Base-by-base conservation (phyloP, 495 filamentous ascomycete species). In the Paragyromitra xinjiangensis region DNA sequence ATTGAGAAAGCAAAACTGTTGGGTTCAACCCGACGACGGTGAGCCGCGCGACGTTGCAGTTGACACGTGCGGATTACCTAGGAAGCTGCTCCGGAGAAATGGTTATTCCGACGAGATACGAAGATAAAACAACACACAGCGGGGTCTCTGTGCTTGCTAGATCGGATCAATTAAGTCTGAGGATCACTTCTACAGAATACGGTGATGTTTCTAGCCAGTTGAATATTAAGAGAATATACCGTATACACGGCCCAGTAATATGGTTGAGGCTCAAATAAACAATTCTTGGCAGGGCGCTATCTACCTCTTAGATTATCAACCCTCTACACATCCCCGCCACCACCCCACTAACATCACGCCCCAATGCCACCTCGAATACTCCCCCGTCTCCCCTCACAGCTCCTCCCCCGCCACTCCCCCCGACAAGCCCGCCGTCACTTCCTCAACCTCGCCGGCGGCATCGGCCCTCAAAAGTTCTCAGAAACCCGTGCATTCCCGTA, bases 401-500 rank as follows among this genome's bases (percentile, higher is more conserved):
- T 56, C 34, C 61, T 19, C 4, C 58, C 7, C 4, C 58, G 64
- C 22, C 39, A 48, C 16, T 26, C 6, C 42, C 29, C 44, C 16
- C 26, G 19, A 42, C 61, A 59, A 1, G 48, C 24, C n/a, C 65
- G 50, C 11, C 85, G 81, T 24, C 67, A 82, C 73, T 86, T 87
- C 82, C 78, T 86, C 76, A 84, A 83, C 63, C 82, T 85, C 69
- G 81, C 85, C 58, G 73, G 78, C 29, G 79, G 71, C 37, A 67
- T 82, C 64, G 65, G 82, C 34, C 76, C 86, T 0, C 88, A 89
- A 78, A 89, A 85, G 78, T 88, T 98, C 76, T 87, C 87, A 73
- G 93, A 92, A 22, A 86, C 88, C 55, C 92, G 92, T 74, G 91
- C 87, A n/a, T 91, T 99, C 73, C 92, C 92, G 37, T 96, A 96